Conservation (phyloP, 2,329 filamentous ascomycete species). For the Akanthomyces uredinophilus region DNA sequence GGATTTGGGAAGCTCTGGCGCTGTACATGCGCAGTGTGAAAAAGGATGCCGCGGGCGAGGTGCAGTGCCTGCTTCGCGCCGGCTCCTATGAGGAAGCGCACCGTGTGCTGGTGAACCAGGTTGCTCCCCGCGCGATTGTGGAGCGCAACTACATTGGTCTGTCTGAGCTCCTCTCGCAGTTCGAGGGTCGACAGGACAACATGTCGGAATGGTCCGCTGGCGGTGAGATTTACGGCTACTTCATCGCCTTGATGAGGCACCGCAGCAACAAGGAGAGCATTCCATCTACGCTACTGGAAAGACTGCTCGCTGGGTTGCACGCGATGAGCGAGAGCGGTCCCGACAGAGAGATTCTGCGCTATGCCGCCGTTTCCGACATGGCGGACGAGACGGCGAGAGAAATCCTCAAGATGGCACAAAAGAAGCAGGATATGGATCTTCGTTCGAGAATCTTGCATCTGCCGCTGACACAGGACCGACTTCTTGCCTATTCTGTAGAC, state of each 20-base stretch:
- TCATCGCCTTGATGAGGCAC: conserved; percentile 47
- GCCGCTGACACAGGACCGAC: conserved; percentile 67
- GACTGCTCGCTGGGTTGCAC: conserved; percentile 51
- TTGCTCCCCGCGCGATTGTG: conserved; percentile 78
- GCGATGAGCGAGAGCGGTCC: conserved; percentile 44
- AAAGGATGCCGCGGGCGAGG: conserved; percentile 65
- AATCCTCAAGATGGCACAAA: conserved; percentile 50
- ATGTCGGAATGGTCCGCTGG: conserved; percentile 73
- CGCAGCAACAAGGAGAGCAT: conserved; percentile 36
- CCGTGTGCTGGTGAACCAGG: conserved; percentile 70
- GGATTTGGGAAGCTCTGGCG: conserved; percentile 86
- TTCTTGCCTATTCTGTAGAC: conserved; percentile 64
- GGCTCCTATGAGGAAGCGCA: conserved; percentile 76
- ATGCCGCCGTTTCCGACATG: conserved; percentile 77
- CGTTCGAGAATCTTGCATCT: conserved; percentile 47
- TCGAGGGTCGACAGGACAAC: conserved; percentile 55
- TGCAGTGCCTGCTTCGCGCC: conserved; percentile 74
- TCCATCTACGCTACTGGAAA: conserved; percentile 46
- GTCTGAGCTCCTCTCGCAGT: conserved; percentile 63
- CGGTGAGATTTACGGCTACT: conserved; percentile 70
- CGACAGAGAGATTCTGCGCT: conserved; percentile 46
- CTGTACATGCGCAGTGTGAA: conserved; percentile 71
- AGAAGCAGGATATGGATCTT: conserved; percentile 43
- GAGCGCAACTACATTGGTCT: conserved; percentile 72
- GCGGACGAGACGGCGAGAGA: conserved; percentile 65